These are phyloP conservation scores for Ceratobasidium papillatum DNA, from an alignment of 1,284 basidiomycete species.

Conservation along the genomic window DNA sequence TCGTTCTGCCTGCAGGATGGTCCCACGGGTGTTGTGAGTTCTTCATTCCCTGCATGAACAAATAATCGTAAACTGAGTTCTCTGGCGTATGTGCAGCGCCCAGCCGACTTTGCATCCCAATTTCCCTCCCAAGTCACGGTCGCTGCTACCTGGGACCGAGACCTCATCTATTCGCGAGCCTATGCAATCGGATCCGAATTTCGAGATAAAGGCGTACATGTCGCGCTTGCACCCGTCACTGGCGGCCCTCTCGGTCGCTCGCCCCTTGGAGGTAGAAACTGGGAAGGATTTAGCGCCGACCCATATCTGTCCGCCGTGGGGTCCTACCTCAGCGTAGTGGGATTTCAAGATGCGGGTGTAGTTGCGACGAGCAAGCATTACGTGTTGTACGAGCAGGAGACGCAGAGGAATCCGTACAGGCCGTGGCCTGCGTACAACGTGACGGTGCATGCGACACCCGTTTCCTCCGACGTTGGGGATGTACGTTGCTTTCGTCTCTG, in stretches of 20 bases:
- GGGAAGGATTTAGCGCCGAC: constrained; percentile 54
- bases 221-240: constrained; percentile 41
- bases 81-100: constrained; percentile 62
- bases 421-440: constrained; percentile 50
- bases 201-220: constrained; percentile 45
- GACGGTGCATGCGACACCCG: background rate
- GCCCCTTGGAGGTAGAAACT: constrained; percentile 56
- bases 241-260: constrained; percentile 43
- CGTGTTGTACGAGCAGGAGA: constrained; percentile 43
- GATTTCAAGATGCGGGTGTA: constrained; percentile 45
- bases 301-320: constrained; percentile 46
- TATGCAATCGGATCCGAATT: constrained; percentile 45
- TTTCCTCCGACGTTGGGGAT: constrained; percentile 43
- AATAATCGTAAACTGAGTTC: constrained; percentile 58
- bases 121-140: constrained; percentile 59
- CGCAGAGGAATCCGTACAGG: constrained; percentile 1
- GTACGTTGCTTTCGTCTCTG: background rate
- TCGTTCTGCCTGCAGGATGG: constrained; percentile 73
- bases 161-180: constrained; percentile 40
- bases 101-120: constrained; percentile 24
- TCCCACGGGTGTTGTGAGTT: constrained; percentile 58
- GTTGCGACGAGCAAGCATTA: constrained; percentile 61
- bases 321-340: constrained; percentile 45
- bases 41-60: background rate
- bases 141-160: constrained; percentile 57